Evolutionary conservation across 495 filamentous ascomycete species (phyloP).

Genomic region (Astrocystis sublimbata): DNA sequence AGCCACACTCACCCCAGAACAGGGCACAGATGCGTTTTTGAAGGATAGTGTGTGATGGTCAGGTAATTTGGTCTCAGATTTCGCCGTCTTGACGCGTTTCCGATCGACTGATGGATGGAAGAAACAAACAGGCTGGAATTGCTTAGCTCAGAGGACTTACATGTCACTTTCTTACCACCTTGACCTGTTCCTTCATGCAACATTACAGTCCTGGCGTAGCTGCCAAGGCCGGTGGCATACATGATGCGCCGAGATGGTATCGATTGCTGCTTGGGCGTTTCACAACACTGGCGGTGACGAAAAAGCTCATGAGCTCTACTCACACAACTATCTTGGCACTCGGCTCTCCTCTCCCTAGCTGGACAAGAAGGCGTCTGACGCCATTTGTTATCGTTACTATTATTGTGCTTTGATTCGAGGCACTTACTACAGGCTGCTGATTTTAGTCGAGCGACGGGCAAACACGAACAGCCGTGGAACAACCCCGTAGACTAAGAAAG

Average conservation of each 20-base stretch:
- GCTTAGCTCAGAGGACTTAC: not conserved
- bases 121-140: not conserved
- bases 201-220: constrained; percentile 11
- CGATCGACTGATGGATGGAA: too few species aligned
- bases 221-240: constrained; percentile 23
- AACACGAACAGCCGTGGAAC: not conserved
- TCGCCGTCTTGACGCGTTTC: not conserved
- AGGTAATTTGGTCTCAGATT: not conserved
- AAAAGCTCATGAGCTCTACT: constrained; percentile 2
- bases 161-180: not conserved
- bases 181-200: not conserved
- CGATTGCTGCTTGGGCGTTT: constrained; percentile 18
- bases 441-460: not conserved
- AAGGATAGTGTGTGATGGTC: not conserved
- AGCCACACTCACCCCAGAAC: not conserved
- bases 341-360: constrained; percentile 6
- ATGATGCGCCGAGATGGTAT: constrained; percentile 16
- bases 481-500: not conserved
- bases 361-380: constrained; percentile 7
- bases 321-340: constrained; percentile 18
- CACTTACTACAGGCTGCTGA: not conserved
- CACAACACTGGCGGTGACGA: constrained; percentile 23
- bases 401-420: constrained; percentile 14
- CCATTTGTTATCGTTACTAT: not conserved
- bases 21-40: not conserved